phyloP scores from a whole-genome alignment of 2,329 filamentous ascomycete species.

The Aspergillus brasiliensis region DNA sequence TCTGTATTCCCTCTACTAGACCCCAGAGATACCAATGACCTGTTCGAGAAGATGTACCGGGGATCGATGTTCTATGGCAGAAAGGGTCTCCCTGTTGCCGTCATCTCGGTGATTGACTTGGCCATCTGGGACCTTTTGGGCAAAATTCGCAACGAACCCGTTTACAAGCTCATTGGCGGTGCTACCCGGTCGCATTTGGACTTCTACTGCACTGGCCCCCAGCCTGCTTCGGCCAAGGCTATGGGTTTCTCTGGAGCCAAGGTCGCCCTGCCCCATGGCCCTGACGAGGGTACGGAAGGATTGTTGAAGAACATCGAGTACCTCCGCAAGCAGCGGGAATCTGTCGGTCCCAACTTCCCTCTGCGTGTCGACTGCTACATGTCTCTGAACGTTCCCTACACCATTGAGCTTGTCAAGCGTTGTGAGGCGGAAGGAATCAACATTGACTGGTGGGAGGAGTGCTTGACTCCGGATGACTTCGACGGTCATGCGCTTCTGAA shows the following conservation, averaged over 20 bases:
- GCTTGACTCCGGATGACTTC: constrained; percentile 84
- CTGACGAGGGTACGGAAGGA: constrained; percentile 80
- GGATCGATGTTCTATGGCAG: constrained; percentile 95
- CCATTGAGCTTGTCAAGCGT: constrained; percentile 83
- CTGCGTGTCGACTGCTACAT: constrained; percentile 98
- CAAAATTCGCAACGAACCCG: constrained; percentile 87
- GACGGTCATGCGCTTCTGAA: constrained; percentile 90
- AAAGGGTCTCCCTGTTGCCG: constrained; percentile 84
- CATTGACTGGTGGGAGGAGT: constrained; percentile 98
- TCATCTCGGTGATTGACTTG: constrained; percentile 92
- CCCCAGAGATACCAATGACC: constrained; percentile 83
- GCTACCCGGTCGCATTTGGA: constrained; percentile 80
- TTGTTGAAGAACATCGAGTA: constrained; percentile 89
- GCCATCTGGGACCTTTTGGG: constrained; percentile 91
- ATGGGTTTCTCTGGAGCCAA: constrained; percentile 93
- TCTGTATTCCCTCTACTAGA: constrained; percentile 51
- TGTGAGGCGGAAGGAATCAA: constrained; percentile 77
- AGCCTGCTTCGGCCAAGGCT: constrained; percentile 74
- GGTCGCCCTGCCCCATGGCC: constrained; percentile 85
- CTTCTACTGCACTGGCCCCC: constrained; percentile 94
- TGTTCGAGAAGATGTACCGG: constrained; percentile 97
- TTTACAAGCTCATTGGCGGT: constrained; percentile 91
- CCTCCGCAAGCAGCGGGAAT: constrained; percentile 78
- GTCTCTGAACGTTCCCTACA: constrained; percentile 90
- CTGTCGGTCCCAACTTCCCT: constrained; percentile 85